Evolutionary conservation across 129 eudicot species (phyloP).

Genomic region (Rutidosis leptorrhynchoides): DNA sequence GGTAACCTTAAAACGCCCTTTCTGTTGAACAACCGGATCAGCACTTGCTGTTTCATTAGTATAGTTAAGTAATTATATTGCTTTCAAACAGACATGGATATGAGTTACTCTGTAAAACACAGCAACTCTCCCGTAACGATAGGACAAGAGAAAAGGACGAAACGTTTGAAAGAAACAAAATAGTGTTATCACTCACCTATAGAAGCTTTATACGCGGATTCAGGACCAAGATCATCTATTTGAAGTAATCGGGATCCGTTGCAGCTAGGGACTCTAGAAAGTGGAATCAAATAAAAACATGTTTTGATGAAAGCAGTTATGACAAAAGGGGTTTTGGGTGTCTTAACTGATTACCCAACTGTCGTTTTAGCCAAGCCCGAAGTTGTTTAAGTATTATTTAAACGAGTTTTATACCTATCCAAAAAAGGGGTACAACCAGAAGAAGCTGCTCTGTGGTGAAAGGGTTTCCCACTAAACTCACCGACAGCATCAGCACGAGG

Average conservation of each 20-base stretch:
- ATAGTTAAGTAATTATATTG: conserved; percentile 2
- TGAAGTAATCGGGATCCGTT: conserved; percentile 35
- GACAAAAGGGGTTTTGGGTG: not conserved
- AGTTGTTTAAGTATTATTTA: conserved; percentile 7
- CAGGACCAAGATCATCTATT: conserved; percentile 33
- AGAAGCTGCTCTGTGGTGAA: conserved; percentile 48
- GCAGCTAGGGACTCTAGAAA: conserved; percentile 38
- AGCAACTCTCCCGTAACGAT: conserved; percentile 20
- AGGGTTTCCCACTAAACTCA: too few species aligned
- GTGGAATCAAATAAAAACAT: conserved; percentile 20
- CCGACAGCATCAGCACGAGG: conserved; percentile 53
- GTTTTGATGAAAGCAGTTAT: too few species aligned
- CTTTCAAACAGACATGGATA: conserved; percentile 14
- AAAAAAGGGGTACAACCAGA: conserved; percentile 30
- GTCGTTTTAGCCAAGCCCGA: not conserved
- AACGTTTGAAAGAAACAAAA: conserved; percentile 12
- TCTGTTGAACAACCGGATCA: conserved; percentile 82
- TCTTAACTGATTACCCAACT: conserved; percentile 15
- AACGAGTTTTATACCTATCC: conserved; percentile 29
- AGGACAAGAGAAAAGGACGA: not conserved
- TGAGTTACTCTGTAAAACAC: too few species aligned
- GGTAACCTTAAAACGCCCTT: conserved; percentile 93
- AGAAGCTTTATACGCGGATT: not conserved
- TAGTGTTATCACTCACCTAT: conserved; percentile 30
- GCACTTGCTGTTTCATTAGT: conserved; percentile 38